Evolutionary conservation across 805 yeast genomes (phyloP).

Genomic region (Babjeviella inositovora): DNA sequence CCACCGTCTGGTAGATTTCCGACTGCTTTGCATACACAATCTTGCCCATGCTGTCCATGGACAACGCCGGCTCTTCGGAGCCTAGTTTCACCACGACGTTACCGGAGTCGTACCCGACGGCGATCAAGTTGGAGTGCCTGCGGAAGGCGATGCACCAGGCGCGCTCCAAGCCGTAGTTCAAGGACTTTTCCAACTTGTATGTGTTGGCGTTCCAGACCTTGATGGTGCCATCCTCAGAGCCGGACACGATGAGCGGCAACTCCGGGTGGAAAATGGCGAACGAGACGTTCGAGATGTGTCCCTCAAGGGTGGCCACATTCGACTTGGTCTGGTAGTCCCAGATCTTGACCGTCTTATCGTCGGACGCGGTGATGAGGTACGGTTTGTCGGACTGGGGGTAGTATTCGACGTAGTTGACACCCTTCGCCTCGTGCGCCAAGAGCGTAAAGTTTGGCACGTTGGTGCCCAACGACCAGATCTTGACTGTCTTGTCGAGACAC

Average conservation of each 20-base stretch:
- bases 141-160: constrained; percentile 88
- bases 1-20: constrained; percentile 73
- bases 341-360: constrained; percentile 74
- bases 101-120: constrained; percentile 93
- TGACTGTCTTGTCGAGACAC: constrained; percentile 89
- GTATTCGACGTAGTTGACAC: constrained; percentile 92
- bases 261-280: constrained; percentile 98
- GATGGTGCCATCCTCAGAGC: constrained; percentile 91
- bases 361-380: constrained; percentile 80
- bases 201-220: constrained; percentile 93
- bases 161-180: constrained; percentile 85
- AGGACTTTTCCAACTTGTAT: constrained; percentile 81
- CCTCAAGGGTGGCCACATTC: constrained; percentile 86
- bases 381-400: constrained; percentile 98
- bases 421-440: constrained; percentile 80
- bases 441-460: constrained; percentile 81
- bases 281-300: constrained; percentile 87
- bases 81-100: constrained; percentile 80
- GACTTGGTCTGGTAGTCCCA: constrained; percentile 98
- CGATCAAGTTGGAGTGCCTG: constrained; percentile 52
- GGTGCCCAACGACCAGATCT: constrained; percentile 90
- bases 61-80: constrained; percentile 83
- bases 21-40: constrained; percentile 83
- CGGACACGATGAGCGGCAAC: constrained; percentile 84
- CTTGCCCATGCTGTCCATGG: constrained; percentile 89